A percentile compares a stretch with the other conserved stretches of the same genome.
Conservation (phyloP, 2,329 filamentous ascomycete genomes). For the Colletotrichum sp. region DNA sequence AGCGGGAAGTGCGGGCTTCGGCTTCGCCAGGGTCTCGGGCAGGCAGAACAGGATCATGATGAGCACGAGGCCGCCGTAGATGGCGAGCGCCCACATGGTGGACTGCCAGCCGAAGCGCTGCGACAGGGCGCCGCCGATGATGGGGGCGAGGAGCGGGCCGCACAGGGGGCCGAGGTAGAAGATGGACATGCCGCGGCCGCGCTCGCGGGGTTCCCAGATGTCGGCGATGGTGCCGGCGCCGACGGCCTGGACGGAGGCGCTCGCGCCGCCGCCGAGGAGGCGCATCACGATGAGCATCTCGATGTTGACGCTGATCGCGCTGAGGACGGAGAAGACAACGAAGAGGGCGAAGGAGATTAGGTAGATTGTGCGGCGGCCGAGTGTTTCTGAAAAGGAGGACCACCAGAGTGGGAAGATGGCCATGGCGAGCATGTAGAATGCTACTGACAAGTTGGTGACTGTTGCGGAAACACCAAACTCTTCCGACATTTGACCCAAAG, state of each 20-base stretch:
- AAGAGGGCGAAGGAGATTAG: conserved; percentile 77
- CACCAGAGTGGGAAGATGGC: conserved; percentile 87
- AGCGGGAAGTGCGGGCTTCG: conserved; percentile 20
- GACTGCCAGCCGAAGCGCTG: conserved; percentile 75
- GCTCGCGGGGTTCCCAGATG: conserved; percentile 75
- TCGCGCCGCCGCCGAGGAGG: conserved; percentile 75
- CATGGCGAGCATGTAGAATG: conserved; percentile 84
- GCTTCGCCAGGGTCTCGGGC: conserved; percentile 66
- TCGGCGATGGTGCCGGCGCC: conserved; percentile 85
- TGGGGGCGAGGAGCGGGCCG: conserved; percentile 73
- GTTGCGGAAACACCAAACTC: conserved; percentile 69
- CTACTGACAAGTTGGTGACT: conserved; percentile 76
- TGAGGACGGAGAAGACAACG: conserved; percentile 71
- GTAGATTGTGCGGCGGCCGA: conserved; percentile 81
- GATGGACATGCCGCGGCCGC: conserved; percentile 80
- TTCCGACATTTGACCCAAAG: conserved; percentile 66
- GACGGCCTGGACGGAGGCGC: conserved; percentile 82
- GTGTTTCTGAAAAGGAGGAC: conserved; percentile 78
- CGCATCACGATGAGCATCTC: conserved; percentile 81
- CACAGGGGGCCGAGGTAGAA: conserved; percentile 83
- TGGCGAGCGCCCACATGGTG: conserved; percentile 78
- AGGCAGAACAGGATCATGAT: conserved; percentile 64
- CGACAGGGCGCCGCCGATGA: conserved; percentile 77
- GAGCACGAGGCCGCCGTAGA: conserved; percentile 68
- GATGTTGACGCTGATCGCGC: conserved; percentile 72